Evolutionary conservation across 257 asterid genomes (phyloP).

Genomic region (Ilex asprella): DNA sequence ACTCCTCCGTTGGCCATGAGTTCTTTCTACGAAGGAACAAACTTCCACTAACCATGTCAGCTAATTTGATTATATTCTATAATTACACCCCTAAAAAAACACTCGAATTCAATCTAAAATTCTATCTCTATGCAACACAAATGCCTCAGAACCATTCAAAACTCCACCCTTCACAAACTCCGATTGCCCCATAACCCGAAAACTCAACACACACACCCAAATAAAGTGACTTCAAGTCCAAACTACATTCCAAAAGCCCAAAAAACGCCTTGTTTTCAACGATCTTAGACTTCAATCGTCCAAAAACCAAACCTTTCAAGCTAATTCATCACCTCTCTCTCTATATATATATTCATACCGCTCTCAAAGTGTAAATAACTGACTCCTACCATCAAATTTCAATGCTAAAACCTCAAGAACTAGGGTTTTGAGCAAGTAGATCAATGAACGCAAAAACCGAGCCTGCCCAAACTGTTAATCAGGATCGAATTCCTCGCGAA

Average conservation of each 20-base stretch:
- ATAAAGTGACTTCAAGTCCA: slow-evolving; percentile 1
- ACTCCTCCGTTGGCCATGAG: slow-evolving; percentile 98
- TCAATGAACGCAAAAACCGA: no score
- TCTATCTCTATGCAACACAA: slow-evolving; percentile 10
- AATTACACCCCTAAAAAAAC: neutral
- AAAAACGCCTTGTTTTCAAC: neutral
- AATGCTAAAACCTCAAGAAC: slow-evolving; percentile 15
- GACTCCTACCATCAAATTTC: neutral
- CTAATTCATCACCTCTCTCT: slow-evolving; percentile 15
- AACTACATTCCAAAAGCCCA: slow-evolving; percentile 15
- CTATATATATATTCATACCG: neutral
- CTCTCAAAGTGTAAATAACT: slow-evolving; percentile 3
- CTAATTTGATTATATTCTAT: slow-evolving; percentile 8
- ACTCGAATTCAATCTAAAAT: slow-evolving; percentile 18
- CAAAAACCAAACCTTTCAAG: slow-evolving; percentile 37
- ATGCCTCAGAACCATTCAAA: slow-evolving; percentile 12
- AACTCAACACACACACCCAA: neutral
- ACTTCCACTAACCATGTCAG: slow-evolving; percentile 77
- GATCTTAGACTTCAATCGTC: slow-evolving; percentile 25
- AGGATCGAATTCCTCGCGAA: neutral
- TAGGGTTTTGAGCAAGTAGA: neutral
- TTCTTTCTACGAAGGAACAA: slow-evolving; percentile 77
- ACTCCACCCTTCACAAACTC: neutral
- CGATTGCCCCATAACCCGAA: neutral
- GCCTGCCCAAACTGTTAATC: neutral